A percentile compares a stretch with the other conserved stretches of the same genome.
Conservation (phyloP, 768 basidiomycete species). For the Suillus sp. region DNA sequence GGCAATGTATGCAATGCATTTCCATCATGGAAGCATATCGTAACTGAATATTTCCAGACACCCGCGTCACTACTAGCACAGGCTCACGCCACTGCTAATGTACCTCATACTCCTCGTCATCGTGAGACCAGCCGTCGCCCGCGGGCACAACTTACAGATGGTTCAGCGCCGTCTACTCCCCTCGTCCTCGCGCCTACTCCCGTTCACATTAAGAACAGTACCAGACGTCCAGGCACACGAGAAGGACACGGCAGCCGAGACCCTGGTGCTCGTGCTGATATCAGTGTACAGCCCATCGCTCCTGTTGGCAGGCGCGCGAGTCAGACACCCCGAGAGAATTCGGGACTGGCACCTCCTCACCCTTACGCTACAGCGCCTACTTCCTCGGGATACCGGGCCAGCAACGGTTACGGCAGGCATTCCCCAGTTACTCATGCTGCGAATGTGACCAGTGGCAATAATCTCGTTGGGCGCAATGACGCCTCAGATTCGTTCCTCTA, state of each 20-base stretch:
- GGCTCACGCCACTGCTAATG: slow-evolving; percentile 56
- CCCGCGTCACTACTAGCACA: slow-evolving; percentile 47
- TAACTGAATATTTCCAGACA: slow-evolving; percentile 35
- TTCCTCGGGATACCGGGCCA: slow-evolving; percentile 55
- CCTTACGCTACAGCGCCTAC: slow-evolving; percentile 72
- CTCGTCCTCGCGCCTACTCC: slow-evolving; percentile 68
- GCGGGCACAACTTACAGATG: slow-evolving; percentile 58
- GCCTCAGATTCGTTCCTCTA: slow-evolving; percentile 73
- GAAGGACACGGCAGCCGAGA: slow-evolving; percentile 55
- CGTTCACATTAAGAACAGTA: slow-evolving; percentile 61
- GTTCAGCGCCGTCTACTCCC: slow-evolving; percentile 53
- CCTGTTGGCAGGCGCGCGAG: slow-evolving; percentile 69
- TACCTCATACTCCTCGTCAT: slow-evolving; percentile 54
- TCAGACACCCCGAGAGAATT: slow-evolving; percentile 56
- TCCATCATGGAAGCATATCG: slow-evolving; percentile 2
- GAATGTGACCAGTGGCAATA: slow-evolving; percentile 40
- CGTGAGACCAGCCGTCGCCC: slow-evolving; percentile 61
- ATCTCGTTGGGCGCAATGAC: slow-evolving; percentile 47
- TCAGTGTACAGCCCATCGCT: slow-evolving; percentile 66
- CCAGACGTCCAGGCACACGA: slow-evolving; percentile 47
- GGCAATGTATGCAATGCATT: slow-evolving; percentile 59
- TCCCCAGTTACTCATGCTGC: slow-evolving; percentile 45
- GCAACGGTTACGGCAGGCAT: slow-evolving; percentile 55
- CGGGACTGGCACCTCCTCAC: slow-evolving; percentile 57
- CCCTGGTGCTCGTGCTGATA: slow-evolving; percentile 44